Base-by-base conservation (phyloP, 352 stramenopile genomes). In the Achlya hypogyna region DNA sequence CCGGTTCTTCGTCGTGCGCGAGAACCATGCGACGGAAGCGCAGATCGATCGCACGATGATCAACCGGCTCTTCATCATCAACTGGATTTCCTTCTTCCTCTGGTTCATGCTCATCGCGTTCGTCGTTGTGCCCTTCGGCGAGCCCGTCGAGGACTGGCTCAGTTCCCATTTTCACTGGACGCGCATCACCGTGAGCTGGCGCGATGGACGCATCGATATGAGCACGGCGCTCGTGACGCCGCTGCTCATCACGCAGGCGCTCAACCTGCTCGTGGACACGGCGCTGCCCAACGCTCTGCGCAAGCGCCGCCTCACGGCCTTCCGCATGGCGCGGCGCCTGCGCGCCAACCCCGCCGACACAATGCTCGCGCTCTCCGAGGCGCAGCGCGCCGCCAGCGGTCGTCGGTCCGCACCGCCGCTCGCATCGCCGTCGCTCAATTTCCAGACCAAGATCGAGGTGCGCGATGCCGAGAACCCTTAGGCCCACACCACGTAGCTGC, bases 41-140 rank as follows among this genome's bases (percentile, higher is more conserved):
- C 83, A 94, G 45, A 89, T 91, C 53, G 82, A 94, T 38, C 75
- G 81, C 18, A 90, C 85, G 58, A 91, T 91, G 83, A 78, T 92
- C 72, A 92, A 88, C 69, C 85, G 85, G 0, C 64, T 94, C 14
- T 95, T 95, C 59, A 76, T 80, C 23, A 93, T 95, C 71, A 93
- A 93, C 67, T 95, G 87, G 87, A 91, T 94, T 52, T 93, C 85
- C 20, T 94, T 94, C 63, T 95, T 95, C 63, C 70, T 92, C 40
- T 95, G 85, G 87, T 95, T 93, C 56, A 91, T 95, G 59, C 68
- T 93, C 43, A 92, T 95, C 35, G 83, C 87, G 9, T 94, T 94
- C 63, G 78, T 93, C 53, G 92, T 93, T 62, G 84, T 93, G 0
- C 87, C 87, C 16, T 95, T 93, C 38, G 87, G 87, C 0, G 74